Conservation (phyloP, 2,329 filamentous ascomycete genomes). For the Xylariaceae sp. region DNA sequence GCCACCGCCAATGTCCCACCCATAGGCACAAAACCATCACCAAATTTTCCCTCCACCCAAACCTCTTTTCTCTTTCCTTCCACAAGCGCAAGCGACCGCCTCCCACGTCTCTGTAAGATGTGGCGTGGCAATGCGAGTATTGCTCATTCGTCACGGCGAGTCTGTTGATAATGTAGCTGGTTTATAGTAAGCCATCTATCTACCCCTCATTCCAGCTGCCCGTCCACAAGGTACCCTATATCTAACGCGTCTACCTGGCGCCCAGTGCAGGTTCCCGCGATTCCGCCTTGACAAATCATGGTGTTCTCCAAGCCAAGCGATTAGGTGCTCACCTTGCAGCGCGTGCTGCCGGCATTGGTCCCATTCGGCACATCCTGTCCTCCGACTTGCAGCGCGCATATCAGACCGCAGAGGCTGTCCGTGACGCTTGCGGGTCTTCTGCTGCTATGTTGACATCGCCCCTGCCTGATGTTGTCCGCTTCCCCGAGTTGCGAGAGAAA, state of each 20-base stretch:
- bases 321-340: conserved; percentile 62
- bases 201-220: conserved; percentile 19
- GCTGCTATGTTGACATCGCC: background rate
- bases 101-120: conserved; percentile 18
- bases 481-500: conserved; percentile 63
- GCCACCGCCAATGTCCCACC: no score
- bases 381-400: conserved; percentile 74
- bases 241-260: background rate
- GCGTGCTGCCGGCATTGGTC: conserved; percentile 24
- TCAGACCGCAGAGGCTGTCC: conserved; percentile 67
- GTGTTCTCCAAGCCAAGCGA: conserved; percentile 71
- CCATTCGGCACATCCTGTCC: conserved; percentile 66
- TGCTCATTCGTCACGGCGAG: conserved; percentile 84
- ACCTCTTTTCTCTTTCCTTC: no score
- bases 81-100: no score
- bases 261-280: conserved; percentile 74
- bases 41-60: no score
- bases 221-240: background rate
- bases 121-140: conserved; percentile 48
- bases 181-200: conserved; percentile 57
- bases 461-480: conserved; percentile 36
- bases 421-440: conserved; percentile 47
- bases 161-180: conserved; percentile 85
- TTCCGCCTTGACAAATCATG: conserved; percentile 77
- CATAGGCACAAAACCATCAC: no score